These are phyloP conservation scores for Acanthamoeba royreba DNA, from an alignment of 208 protist species.

Conservation along the genomic window DNA sequence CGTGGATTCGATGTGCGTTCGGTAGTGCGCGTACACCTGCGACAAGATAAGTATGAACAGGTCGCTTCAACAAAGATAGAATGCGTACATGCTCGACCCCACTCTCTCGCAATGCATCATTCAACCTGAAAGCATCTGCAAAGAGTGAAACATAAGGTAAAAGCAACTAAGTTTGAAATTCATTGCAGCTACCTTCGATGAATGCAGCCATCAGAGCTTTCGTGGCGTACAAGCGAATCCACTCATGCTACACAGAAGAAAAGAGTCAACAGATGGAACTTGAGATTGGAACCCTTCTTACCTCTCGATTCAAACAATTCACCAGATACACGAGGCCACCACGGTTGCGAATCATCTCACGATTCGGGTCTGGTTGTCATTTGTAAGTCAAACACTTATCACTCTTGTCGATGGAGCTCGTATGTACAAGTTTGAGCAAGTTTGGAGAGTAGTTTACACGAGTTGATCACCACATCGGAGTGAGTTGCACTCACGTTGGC, in stretches of 20 bases:
- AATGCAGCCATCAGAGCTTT: background rate
- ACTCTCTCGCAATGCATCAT: background rate
- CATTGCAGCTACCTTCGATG: background rate
- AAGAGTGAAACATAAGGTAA: too few species aligned
- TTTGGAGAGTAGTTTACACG: background rate
- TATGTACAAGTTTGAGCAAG: background rate
- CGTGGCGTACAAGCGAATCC: constrained; percentile 21
- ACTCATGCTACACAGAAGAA: background rate
- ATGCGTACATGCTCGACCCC: background rate
- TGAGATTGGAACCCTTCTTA: background rate
- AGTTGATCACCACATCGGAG: constrained; percentile 26
- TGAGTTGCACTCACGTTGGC: background rate
- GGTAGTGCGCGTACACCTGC: background rate
- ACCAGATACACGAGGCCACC: background rate
- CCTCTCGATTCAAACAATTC: background rate
- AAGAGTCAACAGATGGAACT: background rate
- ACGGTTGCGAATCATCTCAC: background rate
- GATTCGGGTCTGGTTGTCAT: too few species aligned
- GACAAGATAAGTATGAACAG: too few species aligned
- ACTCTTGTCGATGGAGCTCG: too few species aligned
- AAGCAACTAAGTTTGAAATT: background rate
- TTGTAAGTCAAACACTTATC: too few species aligned
- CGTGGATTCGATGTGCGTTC: background rate
- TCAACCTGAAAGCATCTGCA: background rate
- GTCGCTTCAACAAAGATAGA: too few species aligned